Evolutionary conservation across 352 stramenopile genomes (phyloP).

Genomic region (Phytophthora brassicae): DNA sequence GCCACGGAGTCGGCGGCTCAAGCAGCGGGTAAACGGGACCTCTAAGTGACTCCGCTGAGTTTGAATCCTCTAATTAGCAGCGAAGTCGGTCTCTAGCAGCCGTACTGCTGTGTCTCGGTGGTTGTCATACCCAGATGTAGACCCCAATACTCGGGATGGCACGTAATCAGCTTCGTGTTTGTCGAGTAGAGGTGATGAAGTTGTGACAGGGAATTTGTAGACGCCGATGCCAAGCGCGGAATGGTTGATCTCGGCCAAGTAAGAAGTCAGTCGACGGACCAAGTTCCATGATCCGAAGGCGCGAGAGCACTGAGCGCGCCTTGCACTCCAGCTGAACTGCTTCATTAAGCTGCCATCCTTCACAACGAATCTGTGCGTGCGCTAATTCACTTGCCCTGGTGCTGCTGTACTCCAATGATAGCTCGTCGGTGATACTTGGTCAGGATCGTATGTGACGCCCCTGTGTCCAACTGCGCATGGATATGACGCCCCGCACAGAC

Average conservation of each 20-base stretch:
- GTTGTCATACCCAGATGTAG: slow-evolving; percentile 2
- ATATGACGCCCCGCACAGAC: not conserved
- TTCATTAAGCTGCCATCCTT: not conserved
- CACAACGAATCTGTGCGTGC: not conserved
- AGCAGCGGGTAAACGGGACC: too few species aligned
- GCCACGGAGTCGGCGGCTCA: too few species aligned
- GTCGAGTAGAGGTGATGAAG: not conserved
- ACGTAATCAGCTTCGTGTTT: not conserved
- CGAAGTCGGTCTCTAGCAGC: not conserved
- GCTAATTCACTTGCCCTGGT: not conserved
- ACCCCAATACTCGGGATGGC: not conserved
- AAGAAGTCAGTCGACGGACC: not conserved
- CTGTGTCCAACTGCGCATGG: not conserved
- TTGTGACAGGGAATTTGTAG: not conserved
- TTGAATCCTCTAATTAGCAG: not conserved
- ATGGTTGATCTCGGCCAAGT: not conserved
- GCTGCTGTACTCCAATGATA: not conserved
- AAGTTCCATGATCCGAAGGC: slow-evolving; percentile 1
- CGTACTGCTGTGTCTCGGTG: not conserved
- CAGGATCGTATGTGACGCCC: not conserved
- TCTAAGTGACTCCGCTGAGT: too few species aligned
- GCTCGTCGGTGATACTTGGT: not conserved
- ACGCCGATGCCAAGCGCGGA: not conserved
- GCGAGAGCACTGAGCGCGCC: not conserved
- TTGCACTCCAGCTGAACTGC: not conserved